Conservation (phyloP, 2,329 filamentous ascomycete genomes). For the Bipolaris zeicola region DNA sequence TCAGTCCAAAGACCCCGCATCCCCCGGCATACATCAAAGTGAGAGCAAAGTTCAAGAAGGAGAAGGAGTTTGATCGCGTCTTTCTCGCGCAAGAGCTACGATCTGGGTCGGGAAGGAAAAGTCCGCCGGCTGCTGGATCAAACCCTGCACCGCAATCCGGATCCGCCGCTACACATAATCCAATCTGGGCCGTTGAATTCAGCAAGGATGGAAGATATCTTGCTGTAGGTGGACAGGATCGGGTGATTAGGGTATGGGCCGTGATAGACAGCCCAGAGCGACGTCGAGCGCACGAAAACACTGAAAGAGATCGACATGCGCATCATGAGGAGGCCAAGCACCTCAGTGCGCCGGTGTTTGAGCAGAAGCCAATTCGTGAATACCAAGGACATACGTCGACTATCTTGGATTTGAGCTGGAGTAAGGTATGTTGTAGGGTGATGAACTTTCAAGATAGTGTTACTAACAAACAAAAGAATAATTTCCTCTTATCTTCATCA, state of each 20-base stretch:
- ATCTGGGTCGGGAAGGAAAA: slow-evolving; percentile 52
- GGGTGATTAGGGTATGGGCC: slow-evolving; percentile 83
- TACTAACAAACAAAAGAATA: slow-evolving; percentile 63
- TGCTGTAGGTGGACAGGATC: slow-evolving; percentile 90
- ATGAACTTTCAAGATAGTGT: neutral
- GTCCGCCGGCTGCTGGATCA: slow-evolving; percentile 27
- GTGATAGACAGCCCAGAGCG: slow-evolving; percentile 85
- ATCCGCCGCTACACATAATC: slow-evolving; percentile 56
- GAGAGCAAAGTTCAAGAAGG: slow-evolving; percentile 77
- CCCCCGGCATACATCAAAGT: slow-evolving; percentile 92
- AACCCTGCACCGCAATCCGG: slow-evolving; percentile 42
- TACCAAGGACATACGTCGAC: slow-evolving; percentile 85
- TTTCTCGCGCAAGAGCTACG: slow-evolving; percentile 93
- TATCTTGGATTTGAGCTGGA: slow-evolving; percentile 93
- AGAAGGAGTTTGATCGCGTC: slow-evolving; percentile 79
- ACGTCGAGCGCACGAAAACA: slow-evolving; percentile 72
- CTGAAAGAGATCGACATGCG: slow-evolving; percentile 60
- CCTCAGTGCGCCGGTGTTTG: slow-evolving; percentile 89
- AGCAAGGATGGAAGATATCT: slow-evolving; percentile 90
- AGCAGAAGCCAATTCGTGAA: slow-evolving; percentile 75
- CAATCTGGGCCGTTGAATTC: slow-evolving; percentile 92
- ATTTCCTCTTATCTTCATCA: slow-evolving; percentile 91
- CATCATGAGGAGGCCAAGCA: slow-evolving; percentile 61
- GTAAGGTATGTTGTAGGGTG: slow-evolving; percentile 65
- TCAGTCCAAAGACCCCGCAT: slow-evolving; percentile 83